These are phyloP conservation scores for Fomitiporia mediterranea DNA, from an alignment of 1,284 basidiomycete species.

Conservation along the genomic window DNA sequence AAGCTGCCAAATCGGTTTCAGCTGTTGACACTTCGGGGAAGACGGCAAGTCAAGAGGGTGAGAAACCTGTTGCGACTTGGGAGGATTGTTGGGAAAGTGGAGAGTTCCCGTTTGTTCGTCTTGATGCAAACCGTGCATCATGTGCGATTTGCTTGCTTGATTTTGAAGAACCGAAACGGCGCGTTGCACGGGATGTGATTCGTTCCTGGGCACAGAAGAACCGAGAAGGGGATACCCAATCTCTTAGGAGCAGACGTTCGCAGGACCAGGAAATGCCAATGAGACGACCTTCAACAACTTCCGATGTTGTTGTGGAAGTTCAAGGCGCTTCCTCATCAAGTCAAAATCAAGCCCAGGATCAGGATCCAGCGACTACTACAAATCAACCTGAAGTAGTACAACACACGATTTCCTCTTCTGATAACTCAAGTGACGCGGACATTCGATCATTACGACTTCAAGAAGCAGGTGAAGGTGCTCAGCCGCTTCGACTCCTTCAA, in stretches of 20 bases:
- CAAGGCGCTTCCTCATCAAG: conserved; percentile 6
- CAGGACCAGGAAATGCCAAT: no score
- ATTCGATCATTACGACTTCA: conserved; percentile 42
- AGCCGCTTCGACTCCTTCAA: conserved; percentile 63
- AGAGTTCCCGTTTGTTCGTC: conserved; percentile 58
- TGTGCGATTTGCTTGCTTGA: conserved; percentile 81
- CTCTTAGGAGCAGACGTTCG: no score
- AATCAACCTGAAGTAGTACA: conserved; percentile 28
- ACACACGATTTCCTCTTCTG: conserved; percentile 32
- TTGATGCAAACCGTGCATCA: conserved; percentile 73
- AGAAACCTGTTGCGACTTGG: conserved; percentile 35
- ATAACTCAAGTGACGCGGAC: conserved; percentile 37
- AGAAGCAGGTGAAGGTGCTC: conserved; percentile 68
- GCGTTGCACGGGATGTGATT: conserved; percentile 23
- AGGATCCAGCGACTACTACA: conserved; percentile 16
- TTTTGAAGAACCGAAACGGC: conserved; percentile 65
- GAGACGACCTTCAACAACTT: no score
- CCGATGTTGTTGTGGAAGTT: no score
- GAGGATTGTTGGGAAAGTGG: conserved; percentile 49
- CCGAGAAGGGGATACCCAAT: no score
- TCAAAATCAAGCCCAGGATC: neutral
- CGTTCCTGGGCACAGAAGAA: conserved; percentile 24
- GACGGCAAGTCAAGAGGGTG: conserved; percentile 18
- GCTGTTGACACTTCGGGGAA: conserved; percentile 27
- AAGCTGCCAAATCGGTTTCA: neutral